These are phyloP conservation scores for Takashimella tepidaria DNA, from an alignment of 1,284 basidiomycete species.

Conservation along the genomic window DNA sequence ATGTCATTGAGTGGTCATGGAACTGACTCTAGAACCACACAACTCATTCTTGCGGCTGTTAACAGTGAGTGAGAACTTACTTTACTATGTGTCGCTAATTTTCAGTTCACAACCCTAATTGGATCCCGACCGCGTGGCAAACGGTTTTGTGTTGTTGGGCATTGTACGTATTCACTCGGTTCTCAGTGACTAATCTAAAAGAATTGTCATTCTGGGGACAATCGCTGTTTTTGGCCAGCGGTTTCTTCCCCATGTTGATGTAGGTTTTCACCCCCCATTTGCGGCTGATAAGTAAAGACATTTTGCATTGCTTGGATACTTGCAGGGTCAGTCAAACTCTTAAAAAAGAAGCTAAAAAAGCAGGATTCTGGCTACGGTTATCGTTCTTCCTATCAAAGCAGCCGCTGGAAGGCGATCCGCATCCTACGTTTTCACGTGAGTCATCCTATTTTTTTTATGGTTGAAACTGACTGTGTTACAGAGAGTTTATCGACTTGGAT, in stretches of 20 bases:
- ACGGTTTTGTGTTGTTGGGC: conserved; percentile 50
- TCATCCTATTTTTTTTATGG: background rate
- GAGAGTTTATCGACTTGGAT: conserved; percentile 42
- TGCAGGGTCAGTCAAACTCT: conserved; percentile 15
- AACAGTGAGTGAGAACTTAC: conserved; percentile 13
- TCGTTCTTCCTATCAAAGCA: conserved; percentile 45
- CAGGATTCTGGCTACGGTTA: conserved; percentile 42
- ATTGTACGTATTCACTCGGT: background rate
- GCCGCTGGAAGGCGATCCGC: conserved; percentile 36
- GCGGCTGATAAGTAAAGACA: conserved; percentile 13
- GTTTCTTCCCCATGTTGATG: conserved; percentile 35
- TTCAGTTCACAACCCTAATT: background rate
- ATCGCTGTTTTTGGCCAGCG: conserved; percentile 40
- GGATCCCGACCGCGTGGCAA: conserved; percentile 47
- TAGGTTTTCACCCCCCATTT: conserved; percentile 11
- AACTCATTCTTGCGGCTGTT: conserved; percentile 42
- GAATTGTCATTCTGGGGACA: conserved; percentile 41
- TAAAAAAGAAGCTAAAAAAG: no score
- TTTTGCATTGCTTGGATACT: conserved; percentile 32
- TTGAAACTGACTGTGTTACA: conserved; percentile 7
- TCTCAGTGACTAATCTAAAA: conserved; percentile 7
- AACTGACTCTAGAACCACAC: conserved; percentile 33
- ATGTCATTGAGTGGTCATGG: conserved; percentile 16
- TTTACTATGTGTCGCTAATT: background rate
- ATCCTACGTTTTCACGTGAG: conserved; percentile 26